A percentile compares a stretch with the other conserved stretches of the same genome.
These are phyloP conservation scores for Suillus paluster DNA, from an alignment of 768 basidiomycete species.

Conservation along the genomic window DNA sequence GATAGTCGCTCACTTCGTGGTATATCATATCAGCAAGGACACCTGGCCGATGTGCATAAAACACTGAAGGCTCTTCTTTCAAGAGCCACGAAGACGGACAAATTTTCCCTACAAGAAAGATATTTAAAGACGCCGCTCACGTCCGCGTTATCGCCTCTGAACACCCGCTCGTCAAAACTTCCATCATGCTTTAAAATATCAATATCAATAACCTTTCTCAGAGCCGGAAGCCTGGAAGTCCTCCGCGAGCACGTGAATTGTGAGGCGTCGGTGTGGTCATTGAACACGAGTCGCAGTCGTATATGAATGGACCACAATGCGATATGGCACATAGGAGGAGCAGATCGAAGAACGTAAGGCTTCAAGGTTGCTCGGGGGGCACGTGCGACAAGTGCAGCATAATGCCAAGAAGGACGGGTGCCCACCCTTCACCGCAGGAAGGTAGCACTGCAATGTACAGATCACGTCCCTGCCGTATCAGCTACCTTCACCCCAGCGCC, in stretches of 20 bases:
- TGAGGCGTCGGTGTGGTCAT: slow-evolving; percentile 55
- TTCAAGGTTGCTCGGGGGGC: no score
- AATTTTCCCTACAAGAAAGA: neutral
- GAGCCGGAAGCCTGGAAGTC: slow-evolving; percentile 51
- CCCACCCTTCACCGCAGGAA: no score
- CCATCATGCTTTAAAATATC: slow-evolving; percentile 69
- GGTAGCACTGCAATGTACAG: no score
- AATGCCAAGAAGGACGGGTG: no score
- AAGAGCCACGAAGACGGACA: slow-evolving; percentile 57
- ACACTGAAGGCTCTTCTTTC: slow-evolving; percentile 91
- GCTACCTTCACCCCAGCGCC: no score
- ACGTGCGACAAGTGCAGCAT: no score
- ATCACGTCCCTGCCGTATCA: no score
- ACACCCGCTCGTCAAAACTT: slow-evolving; percentile 86
- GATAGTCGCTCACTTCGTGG: no score
- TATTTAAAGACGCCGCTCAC: slow-evolving; percentile 39
- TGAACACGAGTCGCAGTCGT: slow-evolving; percentile 88
- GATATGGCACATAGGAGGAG: slow-evolving; percentile 89
- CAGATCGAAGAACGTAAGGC: slow-evolving; percentile 33
- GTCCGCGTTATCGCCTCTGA: slow-evolving; percentile 85
- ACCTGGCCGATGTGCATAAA: no score
- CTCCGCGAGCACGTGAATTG: slow-evolving; percentile 29
- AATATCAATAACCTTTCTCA: slow-evolving; percentile 66
- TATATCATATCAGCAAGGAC: no score
- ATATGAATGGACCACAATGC: slow-evolving; percentile 87